Evolutionary conservation across 2,329 filamentous ascomycete genomes (phyloP), one percentile per base, ranked within the genome.

Genomic region (Calonectria naviculata): DNA sequence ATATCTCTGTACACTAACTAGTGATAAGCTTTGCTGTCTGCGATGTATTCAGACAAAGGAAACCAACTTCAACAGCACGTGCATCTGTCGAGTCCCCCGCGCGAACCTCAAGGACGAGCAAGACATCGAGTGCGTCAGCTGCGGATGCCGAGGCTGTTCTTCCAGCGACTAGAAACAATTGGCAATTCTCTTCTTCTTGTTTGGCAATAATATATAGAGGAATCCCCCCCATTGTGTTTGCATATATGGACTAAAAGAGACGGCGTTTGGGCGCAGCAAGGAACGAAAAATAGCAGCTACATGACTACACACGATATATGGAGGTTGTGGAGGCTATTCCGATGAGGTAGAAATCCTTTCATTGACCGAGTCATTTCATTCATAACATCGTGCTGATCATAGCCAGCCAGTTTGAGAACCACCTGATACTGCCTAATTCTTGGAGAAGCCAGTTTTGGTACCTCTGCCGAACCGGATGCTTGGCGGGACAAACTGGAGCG

Each of bases 31-130:
- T 49, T 99, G 97, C 84, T 99, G 97, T 83, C 87, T 98, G 67
- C 91, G 95, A 73, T 99, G 97, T 84, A 96, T 99, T 68, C 97
- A 99, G 84, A 98, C 97, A n/a, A 98, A 98, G 84, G 97, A 99
- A 87, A 99, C 97, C 34, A 99, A 99, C 84, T 99, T 98, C 87
- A 97, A 96, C 83, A 94, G 94, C 74, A 99, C 96, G 1, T 99
- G 97, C 82, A 97, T 99, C 80, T 99, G 97, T 83, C 94, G 97
- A 63, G 96, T 99, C 62, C 97, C 97, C 1, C 93, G 93, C 81
- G 93, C 94, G 36, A 91, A 97, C 82, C 85, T 99, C 80, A 98
- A 98, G 84, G 95, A 97, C 79, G 92, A 95, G 47, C 93, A 97
- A 81, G 93, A 94, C 42, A 92, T 98, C 36, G 93, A 98, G 83